Evolutionary conservation across 2,329 filamentous ascomycete genomes (phyloP).

Genomic region (Ophiostoma pallidulum): DNA sequence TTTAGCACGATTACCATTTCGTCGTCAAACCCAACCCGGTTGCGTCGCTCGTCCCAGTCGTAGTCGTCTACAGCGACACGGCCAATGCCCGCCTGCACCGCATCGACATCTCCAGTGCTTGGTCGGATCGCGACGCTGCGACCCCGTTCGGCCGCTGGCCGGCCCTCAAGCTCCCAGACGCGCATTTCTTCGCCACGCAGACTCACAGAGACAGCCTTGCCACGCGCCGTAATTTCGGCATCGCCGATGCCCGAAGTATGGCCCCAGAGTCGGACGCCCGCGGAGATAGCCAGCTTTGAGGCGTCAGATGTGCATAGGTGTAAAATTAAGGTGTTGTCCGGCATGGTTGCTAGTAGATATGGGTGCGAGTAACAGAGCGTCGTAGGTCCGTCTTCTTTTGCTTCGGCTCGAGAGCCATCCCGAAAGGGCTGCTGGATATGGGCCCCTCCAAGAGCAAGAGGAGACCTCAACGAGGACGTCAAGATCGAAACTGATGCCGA

Average conservation of each 20-base stretch:
- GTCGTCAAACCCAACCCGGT: conserved; percentile 81
- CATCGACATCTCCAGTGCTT: neutral
- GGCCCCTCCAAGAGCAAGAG: neutral
- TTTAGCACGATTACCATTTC: conserved; percentile 83
- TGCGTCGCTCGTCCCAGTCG: conserved; percentile 38
- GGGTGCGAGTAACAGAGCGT: conserved; percentile 67
- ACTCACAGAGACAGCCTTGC: conserved; percentile 86
- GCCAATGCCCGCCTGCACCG: neutral
- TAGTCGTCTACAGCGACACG: conserved; percentile 12
- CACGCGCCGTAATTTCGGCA: conserved; percentile 72
- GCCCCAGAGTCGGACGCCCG: conserved; percentile 73
- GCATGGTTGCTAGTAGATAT: conserved; percentile 73
- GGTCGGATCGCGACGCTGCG: conserved; percentile 43
- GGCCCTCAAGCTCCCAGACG: conserved; percentile 80
- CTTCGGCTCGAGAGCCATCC: neutral
- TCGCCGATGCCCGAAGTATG: conserved; percentile 85
- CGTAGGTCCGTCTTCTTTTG: conserved; percentile 37
- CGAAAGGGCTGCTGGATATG: neutral
- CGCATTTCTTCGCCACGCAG: conserved; percentile 67
- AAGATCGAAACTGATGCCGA: too few relatives aligned
- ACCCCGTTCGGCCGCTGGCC: conserved; percentile 23
- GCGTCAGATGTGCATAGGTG: conserved; percentile 70
- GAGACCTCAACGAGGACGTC: too few relatives aligned
- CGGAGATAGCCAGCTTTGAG: conserved; percentile 56
- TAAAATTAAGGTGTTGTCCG: conserved; percentile 79